These are phyloP conservation scores for Lepiota brunneoincarnata DNA, from an alignment of 768 basidiomycete genomes.

Conservation along the genomic window DNA sequence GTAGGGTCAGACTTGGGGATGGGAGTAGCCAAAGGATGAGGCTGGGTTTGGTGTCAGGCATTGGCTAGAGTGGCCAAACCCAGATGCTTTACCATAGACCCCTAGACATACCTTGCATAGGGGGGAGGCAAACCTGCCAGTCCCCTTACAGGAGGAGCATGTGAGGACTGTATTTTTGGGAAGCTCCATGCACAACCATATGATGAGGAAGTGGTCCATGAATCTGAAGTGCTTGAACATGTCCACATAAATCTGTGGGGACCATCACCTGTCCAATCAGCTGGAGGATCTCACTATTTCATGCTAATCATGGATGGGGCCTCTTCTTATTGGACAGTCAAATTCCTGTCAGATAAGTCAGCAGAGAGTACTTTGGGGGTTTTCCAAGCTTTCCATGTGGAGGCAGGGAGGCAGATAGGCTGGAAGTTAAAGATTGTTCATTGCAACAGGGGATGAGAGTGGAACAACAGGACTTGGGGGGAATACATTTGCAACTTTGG, in stretches of 20 bases:
- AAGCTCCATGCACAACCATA: slow-evolving; percentile 21
- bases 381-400: slow-evolving; percentile 12
- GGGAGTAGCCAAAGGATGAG: too few species aligned
- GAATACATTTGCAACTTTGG: too few species aligned
- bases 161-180: slow-evolving; percentile 26
- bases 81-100: too few species aligned
- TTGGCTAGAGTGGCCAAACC: too few species aligned
- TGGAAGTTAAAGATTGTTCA: slow-evolving; percentile 15
- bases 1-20: too few species aligned
- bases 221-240: slow-evolving; percentile 15
- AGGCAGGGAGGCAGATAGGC: slow-evolving; percentile 17
- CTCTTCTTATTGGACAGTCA: slow-evolving; percentile 11
- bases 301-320: slow-evolving; percentile 22
- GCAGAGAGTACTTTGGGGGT: too few species aligned
- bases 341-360: slow-evolving; percentile 23
- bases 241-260: slow-evolving; percentile 25
- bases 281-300: slow-evolving; percentile 19
- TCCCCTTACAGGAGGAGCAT: too few species aligned
- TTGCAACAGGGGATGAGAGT: too few species aligned
- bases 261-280: slow-evolving; percentile 15
- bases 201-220: slow-evolving; percentile 15
- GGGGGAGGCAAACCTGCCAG: too few species aligned
- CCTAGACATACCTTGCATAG: too few species aligned
- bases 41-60: too few species aligned
- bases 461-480: too few species aligned